These are phyloP conservation scores for Chamaecrista fasciculata DNA, from an alignment of 306 rosid genomes.

Conservation along the genomic window DNA sequence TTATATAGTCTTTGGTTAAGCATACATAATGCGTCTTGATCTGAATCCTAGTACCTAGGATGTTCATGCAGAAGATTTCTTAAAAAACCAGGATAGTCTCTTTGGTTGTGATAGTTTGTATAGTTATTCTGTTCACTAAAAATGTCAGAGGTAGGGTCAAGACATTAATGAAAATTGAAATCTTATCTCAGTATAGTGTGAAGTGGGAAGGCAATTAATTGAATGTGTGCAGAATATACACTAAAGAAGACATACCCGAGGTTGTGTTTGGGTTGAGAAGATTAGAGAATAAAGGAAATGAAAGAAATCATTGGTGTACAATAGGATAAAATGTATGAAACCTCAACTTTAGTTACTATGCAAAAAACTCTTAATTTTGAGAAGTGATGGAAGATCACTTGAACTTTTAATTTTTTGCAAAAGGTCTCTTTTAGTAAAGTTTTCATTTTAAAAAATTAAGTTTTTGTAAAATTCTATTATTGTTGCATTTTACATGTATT, in stretches of 20 bases:
- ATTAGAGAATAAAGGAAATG: neutral
- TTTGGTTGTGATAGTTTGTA: neutral
- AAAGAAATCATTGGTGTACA: neutral
- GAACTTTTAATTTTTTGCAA: too few relatives aligned
- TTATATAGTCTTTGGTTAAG: neutral
- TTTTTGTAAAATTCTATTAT: too few relatives aligned
- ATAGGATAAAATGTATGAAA: too few relatives aligned
- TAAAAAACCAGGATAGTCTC: neutral
- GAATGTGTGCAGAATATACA: slow-evolving; percentile 5
- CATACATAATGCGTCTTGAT: neutral
- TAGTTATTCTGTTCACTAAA: neutral
- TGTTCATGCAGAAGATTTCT: neutral
- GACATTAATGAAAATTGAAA: neutral
- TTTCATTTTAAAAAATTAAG: too few relatives aligned
- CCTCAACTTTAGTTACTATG: too few relatives aligned
- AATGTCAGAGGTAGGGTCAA: neutral
- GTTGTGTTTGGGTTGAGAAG: neutral
- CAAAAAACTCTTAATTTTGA: too few relatives aligned
- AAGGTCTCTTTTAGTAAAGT: too few relatives aligned
- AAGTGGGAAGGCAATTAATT: neutral
- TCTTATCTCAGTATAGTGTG: neutral
- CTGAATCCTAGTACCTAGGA: neutral
- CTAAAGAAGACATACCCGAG: neutral
- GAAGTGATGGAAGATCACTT: too few relatives aligned
- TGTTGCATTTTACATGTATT: too few relatives aligned